Conservation (phyloP, 1,139 yeast genomes). For the Sugiyamaella neomexicana region DNA sequence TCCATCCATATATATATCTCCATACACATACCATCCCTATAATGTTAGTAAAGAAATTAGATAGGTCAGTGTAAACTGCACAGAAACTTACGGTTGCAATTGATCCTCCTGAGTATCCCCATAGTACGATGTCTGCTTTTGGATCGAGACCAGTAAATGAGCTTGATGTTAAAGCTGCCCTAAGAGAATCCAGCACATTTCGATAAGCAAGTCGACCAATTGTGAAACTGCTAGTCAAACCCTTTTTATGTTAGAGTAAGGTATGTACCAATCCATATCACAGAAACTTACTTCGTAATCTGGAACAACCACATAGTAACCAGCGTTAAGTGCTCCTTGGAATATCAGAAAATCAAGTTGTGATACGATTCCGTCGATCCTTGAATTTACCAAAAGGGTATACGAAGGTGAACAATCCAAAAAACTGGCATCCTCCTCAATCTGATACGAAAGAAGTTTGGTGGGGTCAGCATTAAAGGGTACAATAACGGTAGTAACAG, state of each 20-base stretch:
- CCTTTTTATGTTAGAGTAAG: neutral
- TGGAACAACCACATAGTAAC: conserved; percentile 27
- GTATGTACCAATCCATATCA: too few species aligned
- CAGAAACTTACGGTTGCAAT: conserved; percentile 35
- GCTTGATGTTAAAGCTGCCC: conserved; percentile 26
- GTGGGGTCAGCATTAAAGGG: conserved; percentile 28
- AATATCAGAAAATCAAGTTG: conserved; percentile 20
- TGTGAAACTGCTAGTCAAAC: conserved; percentile 20
- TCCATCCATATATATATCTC: neutral
- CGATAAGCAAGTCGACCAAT: conserved; percentile 29
- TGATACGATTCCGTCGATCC: conserved; percentile 17
- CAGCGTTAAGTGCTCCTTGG: conserved; percentile 14
- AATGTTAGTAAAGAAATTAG: neutral
- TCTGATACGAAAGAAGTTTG: conserved; percentile 33
- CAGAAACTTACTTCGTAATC: conserved; percentile 21
- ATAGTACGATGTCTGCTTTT: conserved; percentile 24
- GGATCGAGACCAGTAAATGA: conserved; percentile 24
- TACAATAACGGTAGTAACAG: conserved; percentile 34
- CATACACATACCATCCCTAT: conserved; percentile 4
- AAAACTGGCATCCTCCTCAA: conserved; percentile 35
- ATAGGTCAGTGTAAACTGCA: neutral
- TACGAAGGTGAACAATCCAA: conserved; percentile 36
- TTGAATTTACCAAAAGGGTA: conserved; percentile 21
- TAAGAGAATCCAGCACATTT: conserved; percentile 26
- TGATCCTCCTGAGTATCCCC: conserved; percentile 40